Evolutionary conservation across 345 rosid species (phyloP).

Genomic region (Pelargonium nanum): DNA sequence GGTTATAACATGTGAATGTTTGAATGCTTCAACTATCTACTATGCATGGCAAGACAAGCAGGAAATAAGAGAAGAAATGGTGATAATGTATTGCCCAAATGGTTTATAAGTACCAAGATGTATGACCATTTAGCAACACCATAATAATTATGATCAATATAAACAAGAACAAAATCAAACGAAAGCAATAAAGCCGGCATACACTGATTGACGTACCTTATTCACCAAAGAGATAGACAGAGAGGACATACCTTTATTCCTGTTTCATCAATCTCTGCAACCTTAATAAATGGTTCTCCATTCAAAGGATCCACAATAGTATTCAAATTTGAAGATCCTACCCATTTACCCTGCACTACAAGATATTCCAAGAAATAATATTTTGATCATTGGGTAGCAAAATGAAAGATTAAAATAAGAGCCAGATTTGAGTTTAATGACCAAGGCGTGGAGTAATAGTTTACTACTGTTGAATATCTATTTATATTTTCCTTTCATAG

Average conservation of each 20-base stretch:
- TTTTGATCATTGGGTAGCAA: neutral
- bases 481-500: neutral
- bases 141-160: neutral
- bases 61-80: neutral
- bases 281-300: slow-evolving; percentile 83
- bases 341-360: slow-evolving; percentile 93
- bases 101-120: neutral
- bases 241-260: slow-evolving; percentile 50
- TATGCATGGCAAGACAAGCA: neutral
- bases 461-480: neutral
- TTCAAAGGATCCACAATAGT: slow-evolving; percentile 79
- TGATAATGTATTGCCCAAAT: neutral
- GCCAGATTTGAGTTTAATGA: neutral
- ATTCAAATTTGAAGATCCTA: slow-evolving; percentile 48
- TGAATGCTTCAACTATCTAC: neutral
- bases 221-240: too few species aligned
- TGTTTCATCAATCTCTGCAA: slow-evolving; percentile 69
- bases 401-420: neutral
- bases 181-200: slow-evolving; percentile 1
- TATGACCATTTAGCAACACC: neutral
- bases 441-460: neutral
- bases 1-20: neutral
- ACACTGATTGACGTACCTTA: too few species aligned
- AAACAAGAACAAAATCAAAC: neutral
- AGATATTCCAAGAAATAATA: slow-evolving; percentile 9